phyloP scores from a whole-genome alignment of 768 basidiomycete species.

The Coprinopsis sp. region DNA sequence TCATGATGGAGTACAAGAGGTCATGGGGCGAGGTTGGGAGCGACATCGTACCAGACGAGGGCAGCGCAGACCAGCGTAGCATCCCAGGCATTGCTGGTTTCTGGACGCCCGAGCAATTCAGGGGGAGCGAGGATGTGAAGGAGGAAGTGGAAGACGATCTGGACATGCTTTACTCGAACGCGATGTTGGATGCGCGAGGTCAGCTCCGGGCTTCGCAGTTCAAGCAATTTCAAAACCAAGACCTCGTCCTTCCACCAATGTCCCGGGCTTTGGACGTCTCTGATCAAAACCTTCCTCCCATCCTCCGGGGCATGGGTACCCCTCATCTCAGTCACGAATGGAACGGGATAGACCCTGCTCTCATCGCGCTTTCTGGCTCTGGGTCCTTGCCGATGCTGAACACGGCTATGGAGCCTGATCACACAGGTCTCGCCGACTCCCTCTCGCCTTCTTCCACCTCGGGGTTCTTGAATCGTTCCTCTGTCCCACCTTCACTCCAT shows the following conservation, averaged over 20 bases:
- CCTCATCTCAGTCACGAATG: conserved; percentile 11
- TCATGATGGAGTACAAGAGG: conserved; percentile 28
- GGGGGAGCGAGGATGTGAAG: conserved; percentile 14
- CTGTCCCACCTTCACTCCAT: neutral
- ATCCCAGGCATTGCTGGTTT: conserved; percentile 39
- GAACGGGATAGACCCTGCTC: conserved; percentile 24
- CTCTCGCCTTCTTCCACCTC: neutral
- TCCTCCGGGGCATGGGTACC: conserved; percentile 10
- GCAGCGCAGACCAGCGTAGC: conserved; percentile 19
- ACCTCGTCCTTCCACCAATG: conserved; percentile 12
- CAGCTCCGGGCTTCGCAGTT: neutral
- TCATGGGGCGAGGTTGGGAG: conserved; percentile 9
- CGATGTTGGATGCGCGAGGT: neutral
- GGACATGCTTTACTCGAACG: conserved; percentile 9
- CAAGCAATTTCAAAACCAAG: conserved; percentile 11
- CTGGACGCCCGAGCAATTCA: conserved; percentile 23
- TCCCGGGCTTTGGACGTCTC: conserved; percentile 5
- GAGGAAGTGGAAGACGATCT: conserved; percentile 10
- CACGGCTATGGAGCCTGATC: neutral
- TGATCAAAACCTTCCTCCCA: conserved; percentile 7
- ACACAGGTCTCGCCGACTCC: neutral
- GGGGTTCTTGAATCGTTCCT: conserved; percentile 1
- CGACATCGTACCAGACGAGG: conserved; percentile 14
- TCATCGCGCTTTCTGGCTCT: conserved; percentile 18
- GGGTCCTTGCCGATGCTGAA: neutral